phyloP scores from a whole-genome alignment of 202 grass and related monocot genomes.

The Bolboschoenoplectus hybrid region DNA sequence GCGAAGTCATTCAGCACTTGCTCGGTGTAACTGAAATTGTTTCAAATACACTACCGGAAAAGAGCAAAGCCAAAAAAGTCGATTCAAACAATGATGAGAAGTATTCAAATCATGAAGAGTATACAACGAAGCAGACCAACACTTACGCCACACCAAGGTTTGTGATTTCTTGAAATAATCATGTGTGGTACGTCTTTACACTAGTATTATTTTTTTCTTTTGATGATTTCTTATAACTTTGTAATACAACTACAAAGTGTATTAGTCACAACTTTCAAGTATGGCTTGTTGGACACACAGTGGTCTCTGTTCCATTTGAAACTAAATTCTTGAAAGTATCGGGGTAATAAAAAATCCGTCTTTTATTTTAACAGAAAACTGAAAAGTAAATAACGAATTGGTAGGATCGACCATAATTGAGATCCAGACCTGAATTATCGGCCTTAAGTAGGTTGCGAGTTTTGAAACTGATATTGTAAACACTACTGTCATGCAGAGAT shows the following conservation, averaged over 20 bases:
- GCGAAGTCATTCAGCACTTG: conserved; percentile 94
- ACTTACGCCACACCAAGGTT: conserved; percentile 48
- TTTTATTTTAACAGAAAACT: neutral
- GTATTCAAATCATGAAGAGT: conserved; percentile 52
- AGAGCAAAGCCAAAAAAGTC: conserved; percentile 18
- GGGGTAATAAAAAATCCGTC: neutral
- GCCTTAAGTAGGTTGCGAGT: neutral
- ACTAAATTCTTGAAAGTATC: neutral
- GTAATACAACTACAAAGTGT: neutral
- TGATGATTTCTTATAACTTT: neutral
- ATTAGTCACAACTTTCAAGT: neutral
- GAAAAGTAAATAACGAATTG: neutral
- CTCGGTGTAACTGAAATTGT: conserved; percentile 80
- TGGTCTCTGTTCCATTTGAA: neutral
- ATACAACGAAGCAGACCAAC: conserved; percentile 58
- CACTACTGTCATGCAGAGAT: conserved; percentile 51
- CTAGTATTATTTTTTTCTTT: neutral
- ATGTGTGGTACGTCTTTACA: neutral
- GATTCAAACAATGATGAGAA: conserved; percentile 48
- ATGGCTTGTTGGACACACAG: neutral
- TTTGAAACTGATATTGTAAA: conserved; percentile 40
- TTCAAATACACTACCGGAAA: conserved; percentile 62
- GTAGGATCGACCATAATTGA: neutral
- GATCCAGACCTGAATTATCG: neutral
- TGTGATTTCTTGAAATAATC: conserved; percentile 11